phyloP scores from a whole-genome alignment of 176 grass and related monocot genomes.

The Otatea glauca region DNA sequence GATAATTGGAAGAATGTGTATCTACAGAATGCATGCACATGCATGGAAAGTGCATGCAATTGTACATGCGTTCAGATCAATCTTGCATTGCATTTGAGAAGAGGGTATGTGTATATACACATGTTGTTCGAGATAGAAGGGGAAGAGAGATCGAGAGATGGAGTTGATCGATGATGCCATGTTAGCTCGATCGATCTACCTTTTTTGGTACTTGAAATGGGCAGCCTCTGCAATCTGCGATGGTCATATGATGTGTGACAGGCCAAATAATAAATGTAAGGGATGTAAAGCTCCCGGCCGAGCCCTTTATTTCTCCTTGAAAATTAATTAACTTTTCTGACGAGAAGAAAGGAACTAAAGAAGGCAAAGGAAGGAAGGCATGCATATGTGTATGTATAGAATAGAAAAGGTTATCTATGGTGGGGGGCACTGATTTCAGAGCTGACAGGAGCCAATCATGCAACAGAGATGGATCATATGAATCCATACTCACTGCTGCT shows the following conservation, averaged over 20 bases:
- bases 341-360: neutral
- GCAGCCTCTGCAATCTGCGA: conserved; percentile 34
- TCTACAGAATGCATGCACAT: no score
- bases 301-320: neutral
- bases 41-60: no score
- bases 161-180: no score
- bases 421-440: conserved; percentile 41
- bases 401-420: conserved; percentile 53
- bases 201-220: conserved; percentile 40
- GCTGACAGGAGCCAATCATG: conserved; percentile 59
- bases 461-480: conserved; percentile 40
- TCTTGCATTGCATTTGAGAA: no score
- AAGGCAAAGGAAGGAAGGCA: conserved; percentile 11
- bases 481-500: conserved; percentile 2
- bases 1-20: no score
- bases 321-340: neutral
- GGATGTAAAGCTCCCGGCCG: neutral
- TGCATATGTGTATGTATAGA: neutral
- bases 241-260: conserved; percentile 33
- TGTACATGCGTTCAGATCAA: no score
- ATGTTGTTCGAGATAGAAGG: no score
- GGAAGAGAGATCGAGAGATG: no score
- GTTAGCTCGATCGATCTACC: neutral
- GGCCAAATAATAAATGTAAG: conserved; percentile 1
- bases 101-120: no score